Evolutionary conservation across 257 asterid species (phyloP), one percentile per base, ranked within the genome.

Genomic region (Lycium barbarum): DNA sequence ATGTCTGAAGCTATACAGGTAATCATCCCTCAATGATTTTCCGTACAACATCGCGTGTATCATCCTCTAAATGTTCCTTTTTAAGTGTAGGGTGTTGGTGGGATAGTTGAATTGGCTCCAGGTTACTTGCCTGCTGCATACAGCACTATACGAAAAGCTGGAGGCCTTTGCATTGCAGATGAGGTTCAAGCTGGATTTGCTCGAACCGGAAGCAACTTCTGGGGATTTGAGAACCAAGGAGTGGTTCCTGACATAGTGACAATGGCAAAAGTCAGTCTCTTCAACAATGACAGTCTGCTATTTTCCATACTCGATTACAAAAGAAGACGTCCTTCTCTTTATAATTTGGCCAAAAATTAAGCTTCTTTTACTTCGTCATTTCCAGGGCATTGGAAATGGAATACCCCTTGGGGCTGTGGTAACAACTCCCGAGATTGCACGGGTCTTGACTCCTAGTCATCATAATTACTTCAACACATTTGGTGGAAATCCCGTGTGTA

Each of bases 181-280:
- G 99, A 96, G 90, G 98, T 96, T 63, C 99, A 96, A 84, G 91
- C 98, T 0, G 99, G 98, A 53, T 96, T 96, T 84, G 98, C 92
- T 84, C 93, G 99, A 20, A 95, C 95, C 0, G 99, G 99, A 20
- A 91, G 90, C 91, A 94, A 94, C 83, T 96, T 95, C 84, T 96
- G 99, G 99, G 99, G 98, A 55, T 96, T 95, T 76, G 98, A 96
- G 88, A 93, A 92, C 87, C 99, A 96, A 84, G 97, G 92, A 11
- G 97, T 96, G 79, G 92, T 94, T 85, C 99, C 99, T 33, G 99
- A 96, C 87, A 96, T 96, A 57, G 97, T 95, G 71, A 96, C 99
- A 87, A 93, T 95, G 98, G 99, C 98, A 59, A 96, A 96, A 98
- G 99, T 92, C 83, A 38, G 79, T 20, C 65, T 53, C 26, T 53